Conservation (phyloP, 257 asterid species). For the Gentiana dahurica region DNA sequence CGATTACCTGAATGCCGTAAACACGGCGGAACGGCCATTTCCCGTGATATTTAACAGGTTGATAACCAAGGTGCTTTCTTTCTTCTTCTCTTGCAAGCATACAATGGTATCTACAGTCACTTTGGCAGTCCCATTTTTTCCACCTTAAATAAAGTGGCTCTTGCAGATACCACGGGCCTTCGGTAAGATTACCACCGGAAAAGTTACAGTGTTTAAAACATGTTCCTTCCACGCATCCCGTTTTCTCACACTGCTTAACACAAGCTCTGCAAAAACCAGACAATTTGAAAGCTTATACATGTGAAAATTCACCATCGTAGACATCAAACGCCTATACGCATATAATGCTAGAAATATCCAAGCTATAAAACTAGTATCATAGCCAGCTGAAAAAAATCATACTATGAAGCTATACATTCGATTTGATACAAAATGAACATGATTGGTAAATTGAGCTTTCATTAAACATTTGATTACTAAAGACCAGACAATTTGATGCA, state of each 20-base stretch:
- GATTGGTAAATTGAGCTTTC: too few species aligned
- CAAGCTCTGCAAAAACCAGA: slow-evolving; percentile 43
- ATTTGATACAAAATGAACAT: too few species aligned
- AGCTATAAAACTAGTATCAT: too few species aligned
- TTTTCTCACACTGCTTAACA: slow-evolving; percentile 65
- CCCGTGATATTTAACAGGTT: slow-evolving; percentile 75
- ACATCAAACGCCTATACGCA: too few species aligned
- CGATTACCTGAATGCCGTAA: slow-evolving; percentile 70
- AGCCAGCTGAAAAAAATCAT: too few species aligned
- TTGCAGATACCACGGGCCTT: slow-evolving; percentile 85
- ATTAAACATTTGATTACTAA: too few species aligned
- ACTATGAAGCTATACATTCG: too few species aligned
- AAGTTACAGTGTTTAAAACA: slow-evolving; percentile 84
- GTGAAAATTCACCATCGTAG: too few species aligned
- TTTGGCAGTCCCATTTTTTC: slow-evolving; percentile 83
- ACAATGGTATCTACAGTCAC: slow-evolving; percentile 73
- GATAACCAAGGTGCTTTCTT: slow-evolving; percentile 47
- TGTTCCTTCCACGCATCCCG: slow-evolving; percentile 67
- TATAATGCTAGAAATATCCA: too few species aligned
- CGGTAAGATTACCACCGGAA: slow-evolving; percentile 43
- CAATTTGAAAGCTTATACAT: slow-evolving; percentile 8
- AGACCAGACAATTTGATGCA: too few species aligned
- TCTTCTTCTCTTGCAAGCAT: slow-evolving; percentile 79
- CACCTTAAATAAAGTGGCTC: slow-evolving; percentile 79
- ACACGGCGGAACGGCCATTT: slow-evolving; percentile 77